Base-by-base conservation (phyloP, 2,329 filamentous ascomycete species). In the Aureobasidium lini region DNA sequence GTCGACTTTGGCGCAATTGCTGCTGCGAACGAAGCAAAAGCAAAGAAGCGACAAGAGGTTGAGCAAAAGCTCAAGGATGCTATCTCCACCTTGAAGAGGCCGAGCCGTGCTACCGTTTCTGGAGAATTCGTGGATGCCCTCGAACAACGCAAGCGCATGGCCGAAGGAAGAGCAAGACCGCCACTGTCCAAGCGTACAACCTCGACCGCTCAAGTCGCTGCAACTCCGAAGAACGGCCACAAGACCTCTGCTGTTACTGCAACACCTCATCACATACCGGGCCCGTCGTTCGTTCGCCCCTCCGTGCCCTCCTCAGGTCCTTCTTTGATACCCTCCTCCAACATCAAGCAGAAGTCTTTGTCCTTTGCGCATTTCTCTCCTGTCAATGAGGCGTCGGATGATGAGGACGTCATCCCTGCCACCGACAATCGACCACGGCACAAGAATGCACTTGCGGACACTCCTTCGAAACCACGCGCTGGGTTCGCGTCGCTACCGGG, bases 61-160 rank as follows among this genome's bases (percentile, higher is more conserved):
- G 84, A 90, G 49, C 83, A 85, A 31, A 86, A 91, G 67, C 73
- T 93, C 36, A 83, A 84, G 64, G 83, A 89, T 61, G 89, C 89
- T 8, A 92, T 94, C 52, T 82, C 82, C 6, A 81, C 85, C 9
- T 71, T 93, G 43, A 86, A 88, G 69, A 90, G 86, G 71, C 89
- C 89, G 1, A 91, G 93, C 66, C 82, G 89, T 47, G 81, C 83
- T 23, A 77, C 88, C 42, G 87, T 86, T 11, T 84, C 84, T 34
- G 85, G 84, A 66, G 81, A 84, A 39, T 78, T 88, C 60, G 83
- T 81, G 3, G 87, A 89, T 64, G 85, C 83, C 29, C 81, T 83
- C 4, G 86, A 90, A 69, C 81, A 81, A 65, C 81, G 85, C 32
- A 62, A 62, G 34, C 58, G 52, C 46, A 70, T 71, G 57, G 69